Percentiles rank a stretch among this genome's conserved stretches.
These are phyloP conservation scores for Hanseniaspora nectarophila DNA, from an alignment of 805 yeast species.

Conservation along the genomic window DNA sequence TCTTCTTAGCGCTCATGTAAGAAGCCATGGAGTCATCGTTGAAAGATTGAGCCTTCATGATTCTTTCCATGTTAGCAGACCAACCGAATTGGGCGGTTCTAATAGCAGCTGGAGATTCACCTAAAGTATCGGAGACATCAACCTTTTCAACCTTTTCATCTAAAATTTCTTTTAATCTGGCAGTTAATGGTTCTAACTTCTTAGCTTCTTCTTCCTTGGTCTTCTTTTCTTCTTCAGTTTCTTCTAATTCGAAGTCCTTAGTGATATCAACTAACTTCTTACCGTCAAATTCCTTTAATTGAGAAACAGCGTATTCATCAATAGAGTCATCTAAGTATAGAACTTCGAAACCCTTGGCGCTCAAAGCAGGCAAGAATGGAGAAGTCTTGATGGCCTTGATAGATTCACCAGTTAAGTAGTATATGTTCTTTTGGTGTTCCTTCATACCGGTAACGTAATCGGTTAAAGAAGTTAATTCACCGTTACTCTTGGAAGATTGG, in stretches of 20 bases:
- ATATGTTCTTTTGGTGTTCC: slow-evolving; percentile 98
- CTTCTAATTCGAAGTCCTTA: slow-evolving; percentile 97
- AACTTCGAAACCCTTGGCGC: slow-evolving; percentile 97
- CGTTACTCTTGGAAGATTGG: slow-evolving; percentile 90
- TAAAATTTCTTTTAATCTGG: slow-evolving; percentile 89
- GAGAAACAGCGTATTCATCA: slow-evolving; percentile 99
- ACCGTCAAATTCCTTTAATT: slow-evolving; percentile 98
- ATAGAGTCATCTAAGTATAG: slow-evolving; percentile 97
- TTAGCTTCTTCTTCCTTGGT: slow-evolving; percentile 85
- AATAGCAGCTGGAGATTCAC: slow-evolving; percentile 98
- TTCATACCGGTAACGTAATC: slow-evolving; percentile 99
- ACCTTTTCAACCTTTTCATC: slow-evolving; percentile 99
- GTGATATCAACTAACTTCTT: slow-evolving; percentile 97
- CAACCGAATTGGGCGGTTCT: slow-evolving; percentile 99
- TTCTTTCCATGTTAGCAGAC: slow-evolving; percentile 99
- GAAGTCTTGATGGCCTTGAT: slow-evolving; percentile 96
- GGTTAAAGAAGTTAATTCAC: slow-evolving; percentile 84
- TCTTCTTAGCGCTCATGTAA: slow-evolving; percentile 99
- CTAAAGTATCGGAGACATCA: slow-evolving; percentile 91
- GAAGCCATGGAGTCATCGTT: slow-evolving; percentile 98
- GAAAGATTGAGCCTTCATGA: slow-evolving; percentile 99
- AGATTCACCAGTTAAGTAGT: slow-evolving; percentile 98
- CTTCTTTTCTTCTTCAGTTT: slow-evolving; percentile 94
- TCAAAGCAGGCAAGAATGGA: slow-evolving; percentile 97
- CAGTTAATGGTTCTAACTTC: slow-evolving; percentile 86